Conservation (phyloP, 2,329 filamentous ascomycete genomes). For the Graphium sp. region DNA sequence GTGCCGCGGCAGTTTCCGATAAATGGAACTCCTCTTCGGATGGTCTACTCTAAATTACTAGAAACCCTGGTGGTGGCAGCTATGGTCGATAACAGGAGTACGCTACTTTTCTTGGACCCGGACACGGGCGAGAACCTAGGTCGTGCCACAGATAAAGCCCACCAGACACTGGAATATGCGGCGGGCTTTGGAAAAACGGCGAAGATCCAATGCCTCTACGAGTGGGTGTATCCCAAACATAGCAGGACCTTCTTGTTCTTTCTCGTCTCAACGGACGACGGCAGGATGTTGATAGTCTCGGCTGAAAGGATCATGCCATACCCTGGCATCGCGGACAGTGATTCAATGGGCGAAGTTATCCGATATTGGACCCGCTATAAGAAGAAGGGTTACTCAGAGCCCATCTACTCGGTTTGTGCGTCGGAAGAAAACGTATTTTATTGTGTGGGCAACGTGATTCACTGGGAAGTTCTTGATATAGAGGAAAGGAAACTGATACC, state of each 20-base stretch:
- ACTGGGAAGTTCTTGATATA: constrained; percentile 37
- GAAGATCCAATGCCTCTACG: constrained; percentile 44
- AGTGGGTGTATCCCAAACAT: constrained; percentile 45
- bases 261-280: constrained; percentile 37
- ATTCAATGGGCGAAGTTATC: constrained; percentile 17
- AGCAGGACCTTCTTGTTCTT: constrained; percentile 45
- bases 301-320: constrained; percentile 6
- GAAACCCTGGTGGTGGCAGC: constrained; percentile 37
- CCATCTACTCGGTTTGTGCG: constrained; percentile 39
- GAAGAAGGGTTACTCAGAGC: constrained; percentile 20
- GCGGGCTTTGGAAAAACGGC: constrained; percentile 34
- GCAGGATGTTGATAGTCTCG: constrained; percentile 38
- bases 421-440: constrained; percentile 39
- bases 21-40: constrained; percentile 27
- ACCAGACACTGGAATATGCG: constrained; percentile 26
- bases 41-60: constrained; percentile 37
- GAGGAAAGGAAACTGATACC: constrained; percentile 31
- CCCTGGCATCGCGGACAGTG: constrained; percentile 8
- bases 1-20: constrained; percentile 32
- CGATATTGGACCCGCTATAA: constrained; percentile 37
- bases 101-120: constrained; percentile 38
- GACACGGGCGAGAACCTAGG: constrained; percentile 35
- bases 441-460: constrained; percentile 32
- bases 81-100: constrained; percentile 21
- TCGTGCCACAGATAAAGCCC: constrained; percentile 21